These are phyloP conservation scores for Floccularia luteovirens DNA, from an alignment of 768 basidiomycete genomes.

Conservation along the genomic window DNA sequence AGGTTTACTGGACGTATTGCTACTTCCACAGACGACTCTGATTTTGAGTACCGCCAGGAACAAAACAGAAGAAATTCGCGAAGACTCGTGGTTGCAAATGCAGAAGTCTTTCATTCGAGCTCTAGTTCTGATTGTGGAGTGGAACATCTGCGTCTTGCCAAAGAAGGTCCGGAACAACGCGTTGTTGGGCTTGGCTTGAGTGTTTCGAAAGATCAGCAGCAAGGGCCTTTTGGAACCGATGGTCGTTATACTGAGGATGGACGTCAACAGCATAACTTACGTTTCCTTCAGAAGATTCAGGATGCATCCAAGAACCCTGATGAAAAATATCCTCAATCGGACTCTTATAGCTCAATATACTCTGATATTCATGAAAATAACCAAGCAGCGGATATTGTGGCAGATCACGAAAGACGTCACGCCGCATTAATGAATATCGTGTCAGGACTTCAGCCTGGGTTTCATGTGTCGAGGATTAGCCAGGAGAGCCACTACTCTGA, in stretches of 20 bases:
- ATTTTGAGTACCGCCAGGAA: conserved; percentile 34
- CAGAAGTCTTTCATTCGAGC: conserved; percentile 30
- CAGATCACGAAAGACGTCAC: conserved; percentile 19
- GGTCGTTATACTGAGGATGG: too few relatives aligned
- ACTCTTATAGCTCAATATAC: background rate
- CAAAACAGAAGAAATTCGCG: conserved; percentile 26
- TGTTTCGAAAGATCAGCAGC: conserved; percentile 6
- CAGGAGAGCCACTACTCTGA: too few relatives aligned
- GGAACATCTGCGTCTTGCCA: conserved; percentile 6
- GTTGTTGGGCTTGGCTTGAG: conserved; percentile 17
- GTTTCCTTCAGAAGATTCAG: background rate
- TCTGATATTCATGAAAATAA: background rate
- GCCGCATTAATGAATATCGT: conserved; percentile 29
- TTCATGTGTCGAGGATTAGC: conserved; percentile 9
- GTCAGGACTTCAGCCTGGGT: too few relatives aligned
- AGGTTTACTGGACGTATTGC: conserved; percentile 14
- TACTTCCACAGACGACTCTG: conserved; percentile 33
- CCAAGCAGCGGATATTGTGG: conserved; percentile 7
- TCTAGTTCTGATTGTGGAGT: conserved; percentile 32
- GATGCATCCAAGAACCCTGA: conserved; percentile 5
- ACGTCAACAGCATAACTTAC: too few relatives aligned
- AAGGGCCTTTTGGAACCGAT: too few relatives aligned
- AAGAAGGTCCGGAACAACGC: background rate
- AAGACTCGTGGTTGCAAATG: conserved; percentile 37
- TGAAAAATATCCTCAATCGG: background rate